phyloP scores from a whole-genome alignment of 805 yeast genomes.

The Sugiyamaella smithiae region DNA sequence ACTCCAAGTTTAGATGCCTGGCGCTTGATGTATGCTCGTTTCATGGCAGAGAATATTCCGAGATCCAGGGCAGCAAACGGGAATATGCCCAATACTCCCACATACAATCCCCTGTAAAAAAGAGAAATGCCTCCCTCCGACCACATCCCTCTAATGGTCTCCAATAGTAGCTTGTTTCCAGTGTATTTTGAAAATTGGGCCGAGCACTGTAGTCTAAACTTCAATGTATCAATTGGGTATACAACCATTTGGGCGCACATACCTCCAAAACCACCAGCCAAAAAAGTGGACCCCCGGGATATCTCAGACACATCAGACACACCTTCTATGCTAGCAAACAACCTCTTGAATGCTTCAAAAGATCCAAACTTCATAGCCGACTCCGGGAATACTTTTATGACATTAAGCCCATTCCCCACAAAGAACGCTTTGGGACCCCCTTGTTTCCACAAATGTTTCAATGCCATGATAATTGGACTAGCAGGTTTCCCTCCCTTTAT shows the following conservation, averaged over 20 bases:
- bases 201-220: slow-evolving; percentile 92
- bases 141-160: slow-evolving; percentile 76
- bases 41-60: slow-evolving; percentile 87
- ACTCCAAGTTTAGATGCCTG: slow-evolving; percentile 55
- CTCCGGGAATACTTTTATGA: slow-evolving; percentile 93
- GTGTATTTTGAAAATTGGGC: slow-evolving; percentile 59
- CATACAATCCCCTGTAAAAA: slow-evolving; percentile 83
- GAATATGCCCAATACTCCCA: slow-evolving; percentile 94
- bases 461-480: slow-evolving; percentile 81
- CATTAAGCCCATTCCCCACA: slow-evolving; percentile 92
- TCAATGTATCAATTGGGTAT: slow-evolving; percentile 92
- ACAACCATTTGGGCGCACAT: slow-evolving; percentile 89
- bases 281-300: slow-evolving; percentile 73
- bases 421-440: slow-evolving; percentile 88
- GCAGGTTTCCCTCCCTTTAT: slow-evolving; percentile 31
- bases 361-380: slow-evolving; percentile 97
- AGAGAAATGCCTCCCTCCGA: slow-evolving; percentile 71
- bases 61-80: slow-evolving; percentile 96
- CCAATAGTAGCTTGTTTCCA: slow-evolving; percentile 58
- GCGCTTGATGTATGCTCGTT: slow-evolving; percentile 65
- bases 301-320: slow-evolving; percentile 64
- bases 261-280: slow-evolving; percentile 97
- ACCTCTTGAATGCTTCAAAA: slow-evolving; percentile 79
- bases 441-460: slow-evolving; percentile 73
- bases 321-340: slow-evolving; percentile 74